These are phyloP conservation scores for Apophysomyces trapeziformis DNA, from an alignment of 371 early-diverging fungal species.

Conservation along the genomic window DNA sequence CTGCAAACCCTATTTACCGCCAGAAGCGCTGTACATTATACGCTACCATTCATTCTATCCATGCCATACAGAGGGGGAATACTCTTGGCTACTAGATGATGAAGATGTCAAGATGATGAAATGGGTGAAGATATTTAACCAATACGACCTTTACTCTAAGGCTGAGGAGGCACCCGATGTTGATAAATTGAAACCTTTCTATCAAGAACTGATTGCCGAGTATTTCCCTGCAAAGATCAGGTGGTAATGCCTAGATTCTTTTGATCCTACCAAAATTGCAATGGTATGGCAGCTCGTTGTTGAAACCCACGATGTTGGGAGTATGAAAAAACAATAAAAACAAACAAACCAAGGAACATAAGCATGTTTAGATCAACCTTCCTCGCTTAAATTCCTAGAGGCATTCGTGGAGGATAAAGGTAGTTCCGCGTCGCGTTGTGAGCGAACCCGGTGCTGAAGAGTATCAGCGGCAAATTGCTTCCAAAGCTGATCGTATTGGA, in stretches of 20 bases:
- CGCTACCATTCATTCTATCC: conserved; percentile 66
- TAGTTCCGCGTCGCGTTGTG: neutral
- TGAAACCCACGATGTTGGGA: conserved; percentile 1
- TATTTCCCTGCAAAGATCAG: conserved; percentile 56
- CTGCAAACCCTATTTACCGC: conserved; percentile 53
- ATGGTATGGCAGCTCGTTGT: neutral
- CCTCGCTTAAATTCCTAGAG: neutral
- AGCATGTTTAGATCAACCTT: too few relatives aligned
- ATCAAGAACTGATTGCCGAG: conserved; percentile 52
- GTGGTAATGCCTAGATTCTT: conserved; percentile 38
- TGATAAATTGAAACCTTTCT: conserved; percentile 47
- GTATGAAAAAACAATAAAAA: neutral
- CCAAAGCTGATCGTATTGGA: conserved; percentile 5
- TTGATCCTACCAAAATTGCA: neutral
- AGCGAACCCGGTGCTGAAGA: neutral
- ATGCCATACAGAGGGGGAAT: conserved; percentile 53
- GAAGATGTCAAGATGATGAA: conserved; percentile 53
- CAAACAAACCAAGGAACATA: neutral
- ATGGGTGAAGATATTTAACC: conserved; percentile 59
- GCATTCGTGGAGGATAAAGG: neutral
- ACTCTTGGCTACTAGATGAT: conserved; percentile 52
- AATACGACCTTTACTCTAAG: conserved; percentile 65
- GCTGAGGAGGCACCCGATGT: conserved; percentile 42
- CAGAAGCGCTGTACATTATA: conserved; percentile 54
- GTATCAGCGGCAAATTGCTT: neutral